A percentile compares a stretch with the other conserved stretches of the same genome.
These are phyloP conservation scores for Cryptococcus maquisensis DNA, from an alignment of 1,284 basidiomycete species.

Conservation along the genomic window DNA sequence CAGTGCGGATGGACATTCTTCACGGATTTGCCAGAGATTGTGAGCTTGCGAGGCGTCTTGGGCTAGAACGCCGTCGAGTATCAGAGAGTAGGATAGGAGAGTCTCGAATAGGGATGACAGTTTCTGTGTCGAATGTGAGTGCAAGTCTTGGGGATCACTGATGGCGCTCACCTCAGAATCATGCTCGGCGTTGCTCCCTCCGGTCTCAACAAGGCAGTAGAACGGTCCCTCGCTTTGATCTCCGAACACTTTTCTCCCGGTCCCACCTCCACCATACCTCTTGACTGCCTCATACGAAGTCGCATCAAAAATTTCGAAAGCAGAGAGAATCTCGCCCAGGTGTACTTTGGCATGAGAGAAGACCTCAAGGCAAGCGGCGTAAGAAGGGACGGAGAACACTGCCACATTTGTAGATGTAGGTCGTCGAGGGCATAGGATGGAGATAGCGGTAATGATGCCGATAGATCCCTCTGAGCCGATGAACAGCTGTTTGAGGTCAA, in stretches of 20 bases:
- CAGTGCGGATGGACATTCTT: conserved; percentile 86
- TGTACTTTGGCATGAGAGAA: conserved; percentile 58
- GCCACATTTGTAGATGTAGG: conserved; percentile 61
- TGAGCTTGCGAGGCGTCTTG: conserved; percentile 87
- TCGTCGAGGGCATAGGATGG: conserved; percentile 87
- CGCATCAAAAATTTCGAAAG: conserved; percentile 91
- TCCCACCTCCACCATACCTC: conserved; percentile 33
- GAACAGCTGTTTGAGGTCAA: conserved; percentile 97
- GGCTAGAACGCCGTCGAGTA: conserved; percentile 87
- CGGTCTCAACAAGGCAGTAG: conserved; percentile 90
- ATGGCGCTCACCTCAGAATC: conserved; percentile 72
- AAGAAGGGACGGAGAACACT: conserved; percentile 55
- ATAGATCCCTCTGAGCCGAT: conserved; percentile 96
- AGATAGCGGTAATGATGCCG: conserved; percentile 89
- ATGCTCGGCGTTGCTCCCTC: conserved; percentile 87
- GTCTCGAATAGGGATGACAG: conserved; percentile 73
- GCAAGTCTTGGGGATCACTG: neutral
- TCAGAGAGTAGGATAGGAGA: conserved; percentile 71
- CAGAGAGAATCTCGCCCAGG: conserved; percentile 92
- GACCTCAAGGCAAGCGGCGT: conserved; percentile 54
- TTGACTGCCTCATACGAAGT: conserved; percentile 52
- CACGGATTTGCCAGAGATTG: conserved; percentile 85
- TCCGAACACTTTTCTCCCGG: conserved; percentile 48
- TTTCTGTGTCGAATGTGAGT: conserved; percentile 61
- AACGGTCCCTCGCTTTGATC: conserved; percentile 63